Evolutionary conservation across 768 basidiomycete species (phyloP).

Genomic region (Jaapia argillacea): DNA sequence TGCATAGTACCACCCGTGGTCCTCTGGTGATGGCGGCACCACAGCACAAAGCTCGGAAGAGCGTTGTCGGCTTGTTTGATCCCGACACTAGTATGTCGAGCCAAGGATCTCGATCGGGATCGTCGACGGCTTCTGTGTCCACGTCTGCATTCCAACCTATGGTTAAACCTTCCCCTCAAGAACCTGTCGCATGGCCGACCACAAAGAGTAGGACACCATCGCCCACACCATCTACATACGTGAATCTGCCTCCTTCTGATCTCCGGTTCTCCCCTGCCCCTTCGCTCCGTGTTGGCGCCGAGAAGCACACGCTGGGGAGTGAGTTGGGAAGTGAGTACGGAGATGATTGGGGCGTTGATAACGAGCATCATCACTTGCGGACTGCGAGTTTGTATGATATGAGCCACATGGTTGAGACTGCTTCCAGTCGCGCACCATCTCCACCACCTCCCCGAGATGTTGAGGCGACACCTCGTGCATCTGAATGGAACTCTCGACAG

Average conservation of each 20-base stretch:
- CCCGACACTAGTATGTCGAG: slow-evolving; percentile 9
- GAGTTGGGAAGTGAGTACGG: slow-evolving; percentile 50
- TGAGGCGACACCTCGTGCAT: slow-evolving; percentile 10
- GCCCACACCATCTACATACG: background rate
- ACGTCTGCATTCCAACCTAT: too few relatives aligned
- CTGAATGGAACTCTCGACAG: slow-evolving; percentile 1
- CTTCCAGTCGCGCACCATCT: too few relatives aligned
- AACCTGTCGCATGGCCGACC: too few relatives aligned
- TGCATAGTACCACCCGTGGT: slow-evolving; percentile 19
- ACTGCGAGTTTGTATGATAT: slow-evolving; percentile 48
- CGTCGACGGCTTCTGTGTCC: background rate
- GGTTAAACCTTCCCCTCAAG: too few relatives aligned
- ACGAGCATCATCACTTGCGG: slow-evolving; percentile 35
- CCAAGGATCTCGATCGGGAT: background rate
- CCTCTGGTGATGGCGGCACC: slow-evolving; percentile 3
- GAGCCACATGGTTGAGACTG: slow-evolving; percentile 14
- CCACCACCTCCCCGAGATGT: slow-evolving; percentile 9
- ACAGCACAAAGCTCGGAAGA: slow-evolving; percentile 30
- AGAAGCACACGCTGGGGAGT: slow-evolving; percentile 33
- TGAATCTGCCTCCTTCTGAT: background rate
- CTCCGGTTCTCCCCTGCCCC: slow-evolving; percentile 5
- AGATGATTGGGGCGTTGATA: slow-evolving; percentile 29
- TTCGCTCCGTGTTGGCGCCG: slow-evolving; percentile 8
- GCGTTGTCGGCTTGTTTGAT: slow-evolving; percentile 58
- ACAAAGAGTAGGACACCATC: background rate